These are phyloP conservation scores for Mycena pura DNA, from an alignment of 768 basidiomycete genomes.

Conservation along the genomic window DNA sequence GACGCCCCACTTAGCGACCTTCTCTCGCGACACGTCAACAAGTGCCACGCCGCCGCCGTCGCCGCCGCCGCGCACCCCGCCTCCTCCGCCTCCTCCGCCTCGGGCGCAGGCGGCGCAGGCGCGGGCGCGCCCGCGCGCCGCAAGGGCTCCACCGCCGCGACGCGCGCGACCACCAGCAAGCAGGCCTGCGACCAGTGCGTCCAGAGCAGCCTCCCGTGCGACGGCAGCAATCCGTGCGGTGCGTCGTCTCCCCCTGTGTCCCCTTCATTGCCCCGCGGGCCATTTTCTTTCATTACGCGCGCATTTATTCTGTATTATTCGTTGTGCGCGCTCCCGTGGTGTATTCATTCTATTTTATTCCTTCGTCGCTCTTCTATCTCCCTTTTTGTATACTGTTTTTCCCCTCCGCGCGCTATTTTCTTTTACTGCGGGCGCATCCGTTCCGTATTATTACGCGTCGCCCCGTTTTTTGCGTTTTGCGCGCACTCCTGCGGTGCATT, in stretches of 20 bases:
- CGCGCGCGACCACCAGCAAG: constrained; percentile 79
- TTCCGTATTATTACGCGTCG: no score
- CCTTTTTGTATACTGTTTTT: no score
- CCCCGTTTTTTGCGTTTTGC: no score
- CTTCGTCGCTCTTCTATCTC: no score
- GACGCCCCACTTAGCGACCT: no score
- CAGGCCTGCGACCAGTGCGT: constrained; percentile 89
- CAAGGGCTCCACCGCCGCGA: constrained; percentile 70
- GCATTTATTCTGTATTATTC: no score
- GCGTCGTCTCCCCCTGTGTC: constrained; percentile 39
- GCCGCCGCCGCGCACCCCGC: not conserved
- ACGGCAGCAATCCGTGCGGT: constrained; percentile 83
- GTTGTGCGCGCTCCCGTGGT: no score
- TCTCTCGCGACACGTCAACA: constrained; percentile 85
- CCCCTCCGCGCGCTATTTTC: no score
- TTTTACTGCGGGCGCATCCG: no score
- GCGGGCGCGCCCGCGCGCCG: constrained; percentile 49
- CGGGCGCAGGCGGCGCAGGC: not conserved
- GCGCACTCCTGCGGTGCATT: no score
- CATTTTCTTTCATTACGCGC: no score
- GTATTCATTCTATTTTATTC: no score
- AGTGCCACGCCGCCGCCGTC: constrained; percentile 76
- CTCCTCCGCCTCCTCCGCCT: not conserved
- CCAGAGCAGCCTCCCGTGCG: constrained; percentile 74
- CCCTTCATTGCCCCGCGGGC: not conserved